These are phyloP conservation scores for Selaginella tamariscina DNA, from an alignment of 75 land plant species.

Conservation along the genomic window DNA sequence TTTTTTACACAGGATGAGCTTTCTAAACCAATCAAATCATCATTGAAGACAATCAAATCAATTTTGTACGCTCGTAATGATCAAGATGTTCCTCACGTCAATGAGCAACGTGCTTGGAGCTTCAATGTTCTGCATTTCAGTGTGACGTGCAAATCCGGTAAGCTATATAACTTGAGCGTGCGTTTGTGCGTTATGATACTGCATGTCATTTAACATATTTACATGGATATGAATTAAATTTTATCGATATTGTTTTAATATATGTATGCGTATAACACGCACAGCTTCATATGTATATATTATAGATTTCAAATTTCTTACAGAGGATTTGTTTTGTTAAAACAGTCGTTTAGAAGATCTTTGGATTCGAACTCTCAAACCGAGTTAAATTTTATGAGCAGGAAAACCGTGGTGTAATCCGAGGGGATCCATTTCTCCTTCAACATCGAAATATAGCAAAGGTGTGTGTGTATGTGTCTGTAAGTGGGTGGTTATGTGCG, in stretches of 20 bases:
- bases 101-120: no score
- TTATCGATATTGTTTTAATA: neutral
- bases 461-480: no score
- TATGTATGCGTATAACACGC: neutral
- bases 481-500: no score
- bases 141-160: neutral
- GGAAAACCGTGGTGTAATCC: slow-evolving; percentile 52
- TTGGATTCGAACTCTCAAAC: neutral
- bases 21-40: neutral
- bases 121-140: neutral
- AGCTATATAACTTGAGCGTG: no score
- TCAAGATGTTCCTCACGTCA: neutral
- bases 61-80: neutral
- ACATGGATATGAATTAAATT: neutral
- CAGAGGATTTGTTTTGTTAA: no score
- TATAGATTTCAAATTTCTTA: neutral
- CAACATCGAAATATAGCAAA: slow-evolving; percentile 45
- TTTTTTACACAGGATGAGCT: neutral
- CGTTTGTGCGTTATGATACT: no score
- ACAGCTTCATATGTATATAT: neutral
- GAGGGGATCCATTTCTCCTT: slow-evolving; percentile 67
- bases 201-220: no score
- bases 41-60: neutral
- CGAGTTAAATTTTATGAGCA: neutral
- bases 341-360: no score